Conservation (phyloP, 2,329 filamentous ascomycete species). For the Aspergillus fumigatiaffinis region DNA sequence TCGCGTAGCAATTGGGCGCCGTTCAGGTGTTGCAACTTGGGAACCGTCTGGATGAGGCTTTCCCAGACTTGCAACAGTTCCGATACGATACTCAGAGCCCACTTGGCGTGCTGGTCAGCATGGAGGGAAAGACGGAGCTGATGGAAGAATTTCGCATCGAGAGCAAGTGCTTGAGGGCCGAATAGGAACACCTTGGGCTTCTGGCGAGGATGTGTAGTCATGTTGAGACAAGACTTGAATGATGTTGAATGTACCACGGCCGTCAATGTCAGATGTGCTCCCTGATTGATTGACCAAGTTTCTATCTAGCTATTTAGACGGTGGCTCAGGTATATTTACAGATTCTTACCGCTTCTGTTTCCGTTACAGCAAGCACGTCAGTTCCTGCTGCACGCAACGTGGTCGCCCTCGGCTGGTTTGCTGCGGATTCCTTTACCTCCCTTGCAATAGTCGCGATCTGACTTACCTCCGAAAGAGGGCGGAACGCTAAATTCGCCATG, state of each 20-base stretch:
- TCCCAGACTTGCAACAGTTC: not conserved
- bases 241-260: not conserved
- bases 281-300: not conserved
- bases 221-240: not conserved
- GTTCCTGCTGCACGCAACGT: no score
- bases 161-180: slow-evolving; percentile 1
- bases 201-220: not conserved
- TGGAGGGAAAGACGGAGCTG: not conserved
- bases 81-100: not conserved
- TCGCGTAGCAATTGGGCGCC: not conserved
- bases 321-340: not conserved
- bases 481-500: not conserved
- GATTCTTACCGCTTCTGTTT: not conserved
- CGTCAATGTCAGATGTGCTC: not conserved
- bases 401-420: not conserved
- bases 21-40: not conserved
- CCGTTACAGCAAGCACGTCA: no score
- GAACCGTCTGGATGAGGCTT: not conserved
- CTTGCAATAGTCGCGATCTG: not conserved
- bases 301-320: not conserved
- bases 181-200: slow-evolving; percentile 2
- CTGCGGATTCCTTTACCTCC: not conserved
- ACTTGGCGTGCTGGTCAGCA: not conserved
- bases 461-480: not conserved
- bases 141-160: not conserved